Percentiles rank a stretch among this genome's conserved stretches.
Conservation (phyloP, 345 rosid species). For the rapeseed (Brassica napus) region DNA sequence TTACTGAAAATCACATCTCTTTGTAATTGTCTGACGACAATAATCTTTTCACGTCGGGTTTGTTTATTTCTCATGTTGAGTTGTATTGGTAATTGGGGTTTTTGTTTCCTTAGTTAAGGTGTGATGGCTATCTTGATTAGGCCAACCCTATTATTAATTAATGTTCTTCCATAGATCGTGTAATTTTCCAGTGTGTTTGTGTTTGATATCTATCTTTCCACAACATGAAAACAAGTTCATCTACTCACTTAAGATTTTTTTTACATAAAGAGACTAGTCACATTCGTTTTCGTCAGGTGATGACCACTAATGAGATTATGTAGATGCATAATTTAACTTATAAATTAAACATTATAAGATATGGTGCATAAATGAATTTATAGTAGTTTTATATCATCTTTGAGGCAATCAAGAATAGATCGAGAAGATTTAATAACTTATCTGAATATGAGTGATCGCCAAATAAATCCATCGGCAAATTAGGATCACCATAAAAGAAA, state of each 20-base stretch:
- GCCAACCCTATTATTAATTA: conserved; percentile 52
- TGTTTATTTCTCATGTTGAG: conserved; percentile 28
- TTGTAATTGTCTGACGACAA: conserved; percentile 34
- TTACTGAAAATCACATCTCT: conserved; percentile 15
- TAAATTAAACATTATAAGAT: background rate
- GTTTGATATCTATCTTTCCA: conserved; percentile 8
- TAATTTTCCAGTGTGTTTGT: conserved; percentile 28
- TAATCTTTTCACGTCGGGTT: conserved; percentile 28
- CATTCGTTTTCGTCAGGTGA: background rate
- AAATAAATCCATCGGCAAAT: conserved; percentile 13
- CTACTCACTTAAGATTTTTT: background rate
- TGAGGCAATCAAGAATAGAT: conserved; percentile 22
- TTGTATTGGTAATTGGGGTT: conserved; percentile 28
- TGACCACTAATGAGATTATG: background rate
- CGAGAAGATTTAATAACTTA: background rate
- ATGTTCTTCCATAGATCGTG: conserved; percentile 31
- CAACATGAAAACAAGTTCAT: background rate
- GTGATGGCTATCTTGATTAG: conserved; percentile 52
- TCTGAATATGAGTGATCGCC: background rate
- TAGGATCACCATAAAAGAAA: conserved; percentile 19
- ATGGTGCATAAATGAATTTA: background rate
- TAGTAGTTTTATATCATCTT: background rate
- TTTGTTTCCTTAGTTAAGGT: conserved; percentile 45
- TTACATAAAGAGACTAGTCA: background rate
- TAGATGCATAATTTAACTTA: background rate